These are phyloP conservation scores for Botrytis pseudocinerea DNA, from an alignment of 2,329 filamentous ascomycete genomes.

Conservation along the genomic window DNA sequence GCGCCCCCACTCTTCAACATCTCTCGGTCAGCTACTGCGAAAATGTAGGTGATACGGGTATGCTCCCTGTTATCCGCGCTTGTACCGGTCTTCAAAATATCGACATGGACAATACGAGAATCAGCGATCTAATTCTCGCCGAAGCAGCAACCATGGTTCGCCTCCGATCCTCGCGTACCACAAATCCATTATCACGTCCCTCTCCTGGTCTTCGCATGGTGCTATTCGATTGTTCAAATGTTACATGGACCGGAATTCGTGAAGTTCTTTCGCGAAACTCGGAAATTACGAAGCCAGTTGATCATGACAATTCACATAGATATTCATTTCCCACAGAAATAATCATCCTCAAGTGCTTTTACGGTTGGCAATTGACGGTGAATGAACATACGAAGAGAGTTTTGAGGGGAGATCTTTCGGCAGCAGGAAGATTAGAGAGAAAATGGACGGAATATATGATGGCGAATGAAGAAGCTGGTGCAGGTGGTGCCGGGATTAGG, in stretches of 20 bases:
- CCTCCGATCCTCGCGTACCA: conserved; percentile 52
- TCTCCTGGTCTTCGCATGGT: conserved; percentile 67
- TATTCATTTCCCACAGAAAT: conserved; percentile 69
- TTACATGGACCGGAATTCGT: conserved; percentile 89
- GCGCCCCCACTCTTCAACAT: conserved; percentile 70
- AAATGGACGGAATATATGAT: conserved; percentile 97
- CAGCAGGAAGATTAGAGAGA: conserved; percentile 77
- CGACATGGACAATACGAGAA: conserved; percentile 90
- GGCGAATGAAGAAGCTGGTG: conserved; percentile 79
- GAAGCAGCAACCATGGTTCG: conserved; percentile 83
- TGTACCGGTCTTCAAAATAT: conserved; percentile 69
- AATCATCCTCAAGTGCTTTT: conserved; percentile 88
- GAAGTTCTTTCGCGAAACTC: conserved; percentile 86
- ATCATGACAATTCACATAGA: conserved; percentile 13
- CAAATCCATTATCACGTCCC: conserved; percentile 33
- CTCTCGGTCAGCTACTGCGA: conserved; percentile 91
- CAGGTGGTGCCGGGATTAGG: conserved; percentile 63
- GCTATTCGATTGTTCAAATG: conserved; percentile 86
- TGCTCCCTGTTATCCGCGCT: conserved; percentile 77
- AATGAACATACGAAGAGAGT: conserved; percentile 91
- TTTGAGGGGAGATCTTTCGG: conserved; percentile 69
- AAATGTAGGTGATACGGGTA: conserved; percentile 75
- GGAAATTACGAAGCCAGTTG: conserved; percentile 59
- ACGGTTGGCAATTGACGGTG: conserved; percentile 92
- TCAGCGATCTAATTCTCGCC: conserved; percentile 80